phyloP scores from a whole-genome alignment of 2,329 filamentous ascomycete genomes.

The Fusarium napiforme region DNA sequence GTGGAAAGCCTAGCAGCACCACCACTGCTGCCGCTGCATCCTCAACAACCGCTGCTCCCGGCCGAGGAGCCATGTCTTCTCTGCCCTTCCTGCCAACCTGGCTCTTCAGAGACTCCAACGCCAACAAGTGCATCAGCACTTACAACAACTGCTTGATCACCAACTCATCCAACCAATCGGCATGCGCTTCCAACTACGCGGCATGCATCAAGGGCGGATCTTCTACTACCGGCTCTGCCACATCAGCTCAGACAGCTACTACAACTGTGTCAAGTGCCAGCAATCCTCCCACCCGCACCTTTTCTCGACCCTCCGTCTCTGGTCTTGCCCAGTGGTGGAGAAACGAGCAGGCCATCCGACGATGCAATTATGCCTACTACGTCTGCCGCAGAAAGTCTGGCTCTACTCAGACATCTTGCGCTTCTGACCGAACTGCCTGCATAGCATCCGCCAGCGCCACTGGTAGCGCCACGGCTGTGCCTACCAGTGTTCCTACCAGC shows the following conservation, averaged over 20 bases:
- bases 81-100: constrained; percentile 11
- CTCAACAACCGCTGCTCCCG: background rate
- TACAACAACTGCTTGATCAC: constrained; percentile 10
- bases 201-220: background rate
- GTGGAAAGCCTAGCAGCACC: background rate
- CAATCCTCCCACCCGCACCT: background rate
- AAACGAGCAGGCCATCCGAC: background rate
- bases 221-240: background rate
- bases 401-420: background rate
- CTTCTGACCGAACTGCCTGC: constrained; percentile 1
- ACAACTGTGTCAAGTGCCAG: background rate
- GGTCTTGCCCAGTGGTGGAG: constrained; percentile 4
- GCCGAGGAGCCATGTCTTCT: background rate
- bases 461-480: background rate
- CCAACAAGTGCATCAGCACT: constrained; percentile 16
- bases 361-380: constrained; percentile 4
- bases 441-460: background rate
- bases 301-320: background rate
- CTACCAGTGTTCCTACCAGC: background rate
- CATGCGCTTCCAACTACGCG: constrained; percentile 5
- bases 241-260: background rate
- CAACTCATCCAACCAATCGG: background rate
- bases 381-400: constrained; percentile 5
- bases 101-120: background rate
- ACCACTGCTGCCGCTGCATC: background rate